Evolutionary conservation across 2,329 filamentous ascomycete genomes (phyloP).

Genomic region (Scopulariopsis brevicaulis): DNA sequence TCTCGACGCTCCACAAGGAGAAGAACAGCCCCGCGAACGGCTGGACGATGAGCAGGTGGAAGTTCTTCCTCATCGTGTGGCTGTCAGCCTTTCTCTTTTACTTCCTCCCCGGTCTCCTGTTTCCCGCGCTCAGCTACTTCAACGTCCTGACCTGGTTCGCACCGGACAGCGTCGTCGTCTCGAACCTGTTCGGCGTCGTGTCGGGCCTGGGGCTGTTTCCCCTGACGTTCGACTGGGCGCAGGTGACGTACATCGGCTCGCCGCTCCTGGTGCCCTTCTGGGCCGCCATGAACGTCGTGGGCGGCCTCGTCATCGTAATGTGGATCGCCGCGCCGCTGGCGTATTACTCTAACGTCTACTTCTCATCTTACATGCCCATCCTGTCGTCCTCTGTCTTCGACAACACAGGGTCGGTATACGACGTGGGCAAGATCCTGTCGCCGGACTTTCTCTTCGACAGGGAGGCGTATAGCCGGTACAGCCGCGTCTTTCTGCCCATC

Average conservation of each 20-base stretch:
- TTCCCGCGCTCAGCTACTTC: conserved; percentile 81
- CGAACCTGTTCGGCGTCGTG: conserved; percentile 78
- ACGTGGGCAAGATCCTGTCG: conserved; percentile 72
- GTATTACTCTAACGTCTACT: conserved; percentile 72
- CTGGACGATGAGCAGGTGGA: conserved; percentile 73
- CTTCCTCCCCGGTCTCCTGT: conserved; percentile 70
- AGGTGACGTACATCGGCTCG: conserved; percentile 80
- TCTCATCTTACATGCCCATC: conserved; percentile 77
- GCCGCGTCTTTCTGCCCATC: conserved; percentile 73
- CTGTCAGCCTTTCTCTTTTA: conserved; percentile 66
- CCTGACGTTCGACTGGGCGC: conserved; percentile 84
- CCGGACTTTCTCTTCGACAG: conserved; percentile 67
- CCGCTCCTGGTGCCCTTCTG: conserved; percentile 76
- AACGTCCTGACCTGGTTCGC: conserved; percentile 83
- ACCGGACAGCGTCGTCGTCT: conserved; percentile 73
- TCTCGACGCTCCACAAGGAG: conserved; percentile 73
- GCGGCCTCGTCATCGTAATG: conserved; percentile 71
- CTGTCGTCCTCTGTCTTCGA: conserved; percentile 78
- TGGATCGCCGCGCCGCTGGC: conserved; percentile 72
- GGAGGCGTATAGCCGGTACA: conserved; percentile 69
- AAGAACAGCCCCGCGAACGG: conserved; percentile 74
- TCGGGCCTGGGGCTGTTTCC: conserved; percentile 78
- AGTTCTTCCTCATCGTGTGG: conserved; percentile 72
- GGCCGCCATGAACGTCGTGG: conserved; percentile 76
- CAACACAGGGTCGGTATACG: conserved; percentile 68